Percentiles rank a stretch among this genome's conserved stretches.
These are phyloP conservation scores for Mychonastes homosphaera DNA, from an alignment of 139 green algal genomes.

Conservation along the genomic window DNA sequence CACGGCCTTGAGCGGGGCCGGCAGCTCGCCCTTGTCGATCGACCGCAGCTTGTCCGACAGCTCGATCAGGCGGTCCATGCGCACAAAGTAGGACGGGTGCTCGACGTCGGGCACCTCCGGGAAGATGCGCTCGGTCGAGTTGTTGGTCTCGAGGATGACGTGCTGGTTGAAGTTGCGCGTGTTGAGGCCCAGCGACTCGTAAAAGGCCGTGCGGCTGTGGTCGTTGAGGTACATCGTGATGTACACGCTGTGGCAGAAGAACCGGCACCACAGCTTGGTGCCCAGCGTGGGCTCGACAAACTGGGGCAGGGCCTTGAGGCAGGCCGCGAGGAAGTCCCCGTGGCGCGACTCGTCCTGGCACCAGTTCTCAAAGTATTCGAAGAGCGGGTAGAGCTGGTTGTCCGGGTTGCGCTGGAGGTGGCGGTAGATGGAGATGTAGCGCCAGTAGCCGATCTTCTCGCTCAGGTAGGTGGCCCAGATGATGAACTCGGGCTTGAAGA, in stretches of 20 bases:
- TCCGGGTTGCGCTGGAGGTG: constrained; percentile 82
- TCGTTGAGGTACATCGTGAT: constrained; percentile 99
- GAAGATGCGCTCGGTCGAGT: constrained; percentile 88
- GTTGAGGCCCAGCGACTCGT: constrained; percentile 81
- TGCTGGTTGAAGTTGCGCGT: constrained; percentile 91
- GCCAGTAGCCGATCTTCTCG: constrained; percentile 99
- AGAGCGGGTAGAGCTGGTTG: constrained; percentile 97
- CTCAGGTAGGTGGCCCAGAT: constrained; percentile 97
- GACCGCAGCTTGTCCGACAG: constrained; percentile 69
- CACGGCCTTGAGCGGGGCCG: constrained; percentile 62
- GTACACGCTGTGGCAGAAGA: constrained; percentile 98
- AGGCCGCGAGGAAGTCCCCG: constrained; percentile 45
- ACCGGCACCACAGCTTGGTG: constrained; percentile 82
- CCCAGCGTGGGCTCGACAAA: constrained; percentile 49
- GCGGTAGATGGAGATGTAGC: constrained; percentile 61
- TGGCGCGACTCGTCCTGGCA: constrained; percentile 89
- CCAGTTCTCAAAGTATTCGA: constrained; percentile 99
- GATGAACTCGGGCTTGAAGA: constrained; percentile 99
- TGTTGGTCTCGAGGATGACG: constrained; percentile 96
- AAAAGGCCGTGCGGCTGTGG: constrained; percentile 79
- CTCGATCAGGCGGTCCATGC: constrained; percentile 69
- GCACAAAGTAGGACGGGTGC: constrained; percentile 77
- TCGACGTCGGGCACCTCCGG: constrained; percentile 79
- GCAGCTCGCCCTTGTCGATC: constrained; percentile 53
- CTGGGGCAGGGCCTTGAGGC: constrained; percentile 63